Base-by-base conservation (phyloP, 768 basidiomycete genomes). In the Podaxis sp. region DNA sequence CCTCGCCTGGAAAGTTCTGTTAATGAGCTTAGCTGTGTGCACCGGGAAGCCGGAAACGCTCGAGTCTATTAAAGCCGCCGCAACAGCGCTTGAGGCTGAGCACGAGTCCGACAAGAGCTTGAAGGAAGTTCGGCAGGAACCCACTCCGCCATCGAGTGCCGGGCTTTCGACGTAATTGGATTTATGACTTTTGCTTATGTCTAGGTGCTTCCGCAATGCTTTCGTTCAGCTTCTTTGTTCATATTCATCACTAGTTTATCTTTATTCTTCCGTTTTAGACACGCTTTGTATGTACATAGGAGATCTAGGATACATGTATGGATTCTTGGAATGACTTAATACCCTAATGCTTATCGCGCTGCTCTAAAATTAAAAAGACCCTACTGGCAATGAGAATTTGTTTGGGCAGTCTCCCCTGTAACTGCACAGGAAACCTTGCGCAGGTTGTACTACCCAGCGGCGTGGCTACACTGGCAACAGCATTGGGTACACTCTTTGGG, bases 1-100 rank as follows among this genome's bases (percentile, higher is more conserved):
- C 63, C 71, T 82, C 46, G 82, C 86, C 48, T 93, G 90, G 88
- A 82, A 85, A 68, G 77, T 88, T 42, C 73, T 90, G 13, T 74
- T 89, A n/a, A 80, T 79, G 7, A 87, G 87, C 28, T 76, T 88
- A 71, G 80, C 83, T 26, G 74, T 84, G 57, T 77, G 80, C 26
- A 82, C 81, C 13, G 80, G 82, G 4, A 71, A 72, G 19, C 71
- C 70, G 4, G 56, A 68, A 2, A 66, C 68, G 19, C 67, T 62
- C 19, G 53, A 57, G 26, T 56, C 54, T 33, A 63, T 56, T 24
- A 63, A 57, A n/a, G 22, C 19, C 4, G 48, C 46, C n/a, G 33
- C 12, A 7, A 13, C 26, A 15, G 48, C 22, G 7, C 48, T 57
- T 4, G 61, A 63, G 22, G 24, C 7, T 19, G 61, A 57, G 17